Conservation (phyloP, 2,329 filamentous ascomycete species). For the Xylariaceae sp. region DNA sequence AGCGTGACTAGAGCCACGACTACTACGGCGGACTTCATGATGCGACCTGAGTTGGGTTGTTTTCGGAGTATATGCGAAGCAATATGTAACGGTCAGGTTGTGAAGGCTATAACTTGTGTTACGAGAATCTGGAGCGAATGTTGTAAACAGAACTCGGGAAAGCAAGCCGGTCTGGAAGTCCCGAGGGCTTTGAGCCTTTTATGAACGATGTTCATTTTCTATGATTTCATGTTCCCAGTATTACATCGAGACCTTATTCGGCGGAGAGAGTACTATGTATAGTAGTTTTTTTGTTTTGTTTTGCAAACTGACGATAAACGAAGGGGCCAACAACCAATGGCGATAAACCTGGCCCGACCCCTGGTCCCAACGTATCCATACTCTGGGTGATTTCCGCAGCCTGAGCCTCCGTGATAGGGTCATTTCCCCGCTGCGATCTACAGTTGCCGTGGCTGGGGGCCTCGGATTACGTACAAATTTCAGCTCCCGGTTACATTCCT, state of each 20-base stretch:
- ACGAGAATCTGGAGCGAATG: background rate
- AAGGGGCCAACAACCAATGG: too few species aligned
- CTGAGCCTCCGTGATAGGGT: background rate
- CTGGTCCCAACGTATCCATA: background rate
- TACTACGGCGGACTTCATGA: conserved; percentile 32
- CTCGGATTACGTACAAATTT: conserved; percentile 4
- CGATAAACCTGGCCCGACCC: background rate
- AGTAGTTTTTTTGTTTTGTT: too few species aligned
- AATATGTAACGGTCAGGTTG: background rate
- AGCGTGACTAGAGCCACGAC: conserved; percentile 23
- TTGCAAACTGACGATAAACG: too few species aligned
- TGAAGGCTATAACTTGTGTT: background rate
- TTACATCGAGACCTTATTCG: background rate
- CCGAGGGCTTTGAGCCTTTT: background rate
- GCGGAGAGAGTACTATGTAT: too few species aligned
- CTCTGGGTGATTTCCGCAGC: background rate
- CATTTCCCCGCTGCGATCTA: conserved; percentile 1
- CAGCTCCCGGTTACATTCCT: background rate
- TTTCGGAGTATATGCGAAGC: background rate
- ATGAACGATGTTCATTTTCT: background rate
- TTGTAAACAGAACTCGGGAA: background rate
- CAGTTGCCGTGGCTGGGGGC: background rate
- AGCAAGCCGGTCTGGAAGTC: background rate
- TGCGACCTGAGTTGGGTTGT: conserved; percentile 8
- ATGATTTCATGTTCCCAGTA: background rate